phyloP scores from a whole-genome alignment of 805 yeast genomes.

The Metschnikowia similis region DNA sequence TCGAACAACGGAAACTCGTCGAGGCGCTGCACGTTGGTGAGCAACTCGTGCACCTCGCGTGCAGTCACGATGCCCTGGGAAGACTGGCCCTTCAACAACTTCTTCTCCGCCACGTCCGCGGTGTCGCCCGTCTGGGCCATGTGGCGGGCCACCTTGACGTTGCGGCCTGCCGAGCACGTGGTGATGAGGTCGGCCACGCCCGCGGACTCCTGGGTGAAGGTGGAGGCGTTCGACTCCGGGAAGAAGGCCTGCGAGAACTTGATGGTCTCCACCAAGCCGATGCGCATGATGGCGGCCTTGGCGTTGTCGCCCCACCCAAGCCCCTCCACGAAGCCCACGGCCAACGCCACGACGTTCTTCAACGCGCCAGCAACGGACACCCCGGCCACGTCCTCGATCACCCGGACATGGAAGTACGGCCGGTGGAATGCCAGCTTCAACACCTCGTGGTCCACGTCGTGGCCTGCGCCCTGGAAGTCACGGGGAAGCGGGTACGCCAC shows the following conservation, averaged over 20 bases:
- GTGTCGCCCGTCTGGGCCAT: slow-evolving; percentile 77
- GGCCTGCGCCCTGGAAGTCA: slow-evolving; percentile 63
- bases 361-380: slow-evolving; percentile 95
- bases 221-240: slow-evolving; percentile 52
- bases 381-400: slow-evolving; percentile 90
- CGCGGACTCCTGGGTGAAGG: slow-evolving; percentile 90
- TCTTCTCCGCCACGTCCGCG: slow-evolving; percentile 80
- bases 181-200: slow-evolving; percentile 99
- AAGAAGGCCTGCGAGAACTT: slow-evolving; percentile 68
- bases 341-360: slow-evolving; percentile 92
- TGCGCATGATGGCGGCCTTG: slow-evolving; percentile 94
- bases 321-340: slow-evolving; percentile 97
- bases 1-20: slow-evolving; percentile 78
- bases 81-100: slow-evolving; percentile 87
- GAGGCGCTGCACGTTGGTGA: slow-evolving; percentile 47
- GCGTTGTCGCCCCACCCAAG: slow-evolving; percentile 99
- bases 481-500: slow-evolving; percentile 80
- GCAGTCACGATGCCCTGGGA: slow-evolving; percentile 94
- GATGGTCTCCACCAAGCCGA: slow-evolving; percentile 88
- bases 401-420: slow-evolving; percentile 96
- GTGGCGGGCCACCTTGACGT: slow-evolving; percentile 82
- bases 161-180: slow-evolving; percentile 96
- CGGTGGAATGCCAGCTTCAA: slow-evolving; percentile 89
- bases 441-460: slow-evolving; percentile 66
- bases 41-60: slow-evolving; percentile 84